phyloP scores from a whole-genome alignment of 805 yeast genomes.

The Kazachstania martiniae region DNA sequence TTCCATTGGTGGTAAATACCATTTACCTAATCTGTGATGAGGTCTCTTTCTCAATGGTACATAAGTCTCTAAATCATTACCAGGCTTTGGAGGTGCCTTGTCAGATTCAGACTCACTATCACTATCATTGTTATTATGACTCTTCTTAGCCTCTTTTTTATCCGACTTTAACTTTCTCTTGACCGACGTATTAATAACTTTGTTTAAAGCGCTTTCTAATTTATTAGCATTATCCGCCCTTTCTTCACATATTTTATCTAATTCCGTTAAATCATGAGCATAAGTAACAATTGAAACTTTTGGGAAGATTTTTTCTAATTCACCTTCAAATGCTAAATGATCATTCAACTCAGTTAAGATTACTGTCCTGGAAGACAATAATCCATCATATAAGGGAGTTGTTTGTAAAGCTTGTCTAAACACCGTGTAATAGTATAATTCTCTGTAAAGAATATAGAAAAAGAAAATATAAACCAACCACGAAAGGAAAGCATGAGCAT shows the following conservation, averaged over 20 bases:
- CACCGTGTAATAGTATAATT: conserved; percentile 57
- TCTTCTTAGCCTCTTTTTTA: conserved; percentile 36
- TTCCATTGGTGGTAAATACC: conserved; percentile 13
- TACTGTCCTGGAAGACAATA: conserved; percentile 60
- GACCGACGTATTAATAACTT: conserved; percentile 48
- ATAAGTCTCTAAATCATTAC: conserved; percentile 48
- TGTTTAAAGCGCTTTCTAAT: conserved; percentile 56
- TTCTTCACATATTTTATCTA: conserved; percentile 48
- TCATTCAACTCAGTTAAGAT: conserved; percentile 58
- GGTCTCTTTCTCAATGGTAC: conserved; percentile 72
- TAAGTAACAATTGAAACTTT: conserved; percentile 47
- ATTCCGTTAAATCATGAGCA: conserved; percentile 51
- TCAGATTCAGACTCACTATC: too few species aligned
- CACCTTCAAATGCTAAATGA: conserved; percentile 36
- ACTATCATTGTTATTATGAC: conserved; percentile 27
- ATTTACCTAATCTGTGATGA: conserved; percentile 55
- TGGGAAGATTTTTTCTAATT: conserved; percentile 51
- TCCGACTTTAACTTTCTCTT: conserved; percentile 40
- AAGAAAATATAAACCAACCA: conserved; percentile 65
- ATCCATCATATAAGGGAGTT: conserved; percentile 60
- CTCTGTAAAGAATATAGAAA: conserved; percentile 59
- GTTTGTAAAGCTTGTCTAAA: conserved; percentile 67
- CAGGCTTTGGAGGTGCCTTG: too few species aligned
- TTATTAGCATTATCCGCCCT: conserved; percentile 50
- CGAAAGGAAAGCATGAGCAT: conserved; percentile 66